Evolutionary conservation across 1,139 yeast species (phyloP).

Genomic region (Petasospora rhodanensis): DNA sequence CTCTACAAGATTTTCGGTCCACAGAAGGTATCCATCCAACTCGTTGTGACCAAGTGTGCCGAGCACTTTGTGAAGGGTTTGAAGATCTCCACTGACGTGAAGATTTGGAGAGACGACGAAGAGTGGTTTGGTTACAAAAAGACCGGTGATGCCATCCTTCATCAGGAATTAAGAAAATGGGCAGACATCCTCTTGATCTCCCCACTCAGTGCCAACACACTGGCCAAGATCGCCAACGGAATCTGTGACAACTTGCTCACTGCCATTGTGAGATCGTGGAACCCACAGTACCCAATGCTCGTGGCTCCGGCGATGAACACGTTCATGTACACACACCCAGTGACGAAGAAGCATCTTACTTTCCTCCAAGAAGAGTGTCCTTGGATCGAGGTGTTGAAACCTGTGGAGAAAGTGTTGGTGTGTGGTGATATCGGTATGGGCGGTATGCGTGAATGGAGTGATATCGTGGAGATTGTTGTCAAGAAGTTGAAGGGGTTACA

Average conservation of each 20-base stretch:
- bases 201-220: slow-evolving; percentile 89
- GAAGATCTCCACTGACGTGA: slow-evolving; percentile 76
- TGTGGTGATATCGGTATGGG: slow-evolving; percentile 98
- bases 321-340: slow-evolving; percentile 90
- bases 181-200: slow-evolving; percentile 90
- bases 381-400: slow-evolving; percentile 77
- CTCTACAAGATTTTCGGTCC: slow-evolving; percentile 70
- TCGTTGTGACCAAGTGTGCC: slow-evolving; percentile 80
- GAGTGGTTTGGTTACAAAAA: slow-evolving; percentile 70
- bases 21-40: slow-evolving; percentile 71
- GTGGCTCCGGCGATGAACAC: slow-evolving; percentile 98
- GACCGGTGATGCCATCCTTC: slow-evolving; percentile 63
- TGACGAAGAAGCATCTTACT: slow-evolving; percentile 77
- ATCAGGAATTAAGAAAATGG: slow-evolving; percentile 89
- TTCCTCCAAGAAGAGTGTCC: slow-evolving; percentile 58
- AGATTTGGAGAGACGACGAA: slow-evolving; percentile 91
- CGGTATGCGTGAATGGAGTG: slow-evolving; percentile 97
- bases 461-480: slow-evolving; percentile 76
- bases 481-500: slow-evolving; percentile 35
- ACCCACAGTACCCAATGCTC: slow-evolving; percentile 77
- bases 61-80: slow-evolving; percentile 77
- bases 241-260: slow-evolving; percentile 85
- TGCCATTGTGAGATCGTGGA: slow-evolving; percentile 87
- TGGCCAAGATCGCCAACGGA: slow-evolving; percentile 89
- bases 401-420: slow-evolving; percentile 88